Conservation (phyloP, 768 basidiomycete genomes). For the Tubosaeta sp. region DNA sequence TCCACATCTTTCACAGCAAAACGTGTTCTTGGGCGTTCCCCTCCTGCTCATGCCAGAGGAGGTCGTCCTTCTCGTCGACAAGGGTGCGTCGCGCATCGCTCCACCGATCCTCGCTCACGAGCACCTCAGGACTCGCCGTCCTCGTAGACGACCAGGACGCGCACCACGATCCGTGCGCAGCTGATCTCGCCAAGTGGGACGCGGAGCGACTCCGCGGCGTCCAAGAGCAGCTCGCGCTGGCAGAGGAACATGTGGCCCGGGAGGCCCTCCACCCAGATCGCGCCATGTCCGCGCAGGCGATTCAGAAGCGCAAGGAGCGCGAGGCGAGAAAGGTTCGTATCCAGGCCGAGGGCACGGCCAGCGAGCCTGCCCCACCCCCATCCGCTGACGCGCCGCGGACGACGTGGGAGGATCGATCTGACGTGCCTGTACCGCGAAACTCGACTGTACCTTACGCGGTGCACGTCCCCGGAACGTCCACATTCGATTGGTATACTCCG, state of each 20-base stretch:
- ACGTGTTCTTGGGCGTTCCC: conserved; percentile 93
- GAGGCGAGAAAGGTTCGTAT: conserved; percentile 42
- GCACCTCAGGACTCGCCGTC: conserved; percentile 59
- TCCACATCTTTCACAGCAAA: conserved; percentile 93
- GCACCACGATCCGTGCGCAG: conserved; percentile 44
- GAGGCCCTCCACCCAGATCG: conserved; percentile 35
- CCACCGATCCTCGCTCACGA: not conserved
- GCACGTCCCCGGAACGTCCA: conserved; percentile 55
- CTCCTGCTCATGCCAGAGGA: conserved; percentile 88
- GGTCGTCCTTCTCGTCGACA: conserved; percentile 79
- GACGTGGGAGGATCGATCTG: not conserved
- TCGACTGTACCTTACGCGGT: conserved; percentile 43
- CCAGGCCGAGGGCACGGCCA: conserved; percentile 1
- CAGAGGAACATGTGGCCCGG: conserved; percentile 48
- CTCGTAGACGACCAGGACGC: conserved; percentile 69
- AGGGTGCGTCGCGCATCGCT: conserved; percentile 43
- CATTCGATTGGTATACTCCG: conserved; percentile 66
- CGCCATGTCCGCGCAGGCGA: conserved; percentile 58
- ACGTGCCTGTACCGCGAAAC: conserved; percentile 4
- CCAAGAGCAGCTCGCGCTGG: conserved; percentile 44
- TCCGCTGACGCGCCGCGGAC: no score
- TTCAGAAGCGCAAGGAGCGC: conserved; percentile 68
- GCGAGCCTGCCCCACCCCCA: not conserved
- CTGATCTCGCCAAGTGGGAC: conserved; percentile 53
- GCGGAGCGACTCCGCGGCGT: conserved; percentile 42